Base-by-base conservation (phyloP, 257 asterid species). In the Nicotiana obtusifolia region DNA sequence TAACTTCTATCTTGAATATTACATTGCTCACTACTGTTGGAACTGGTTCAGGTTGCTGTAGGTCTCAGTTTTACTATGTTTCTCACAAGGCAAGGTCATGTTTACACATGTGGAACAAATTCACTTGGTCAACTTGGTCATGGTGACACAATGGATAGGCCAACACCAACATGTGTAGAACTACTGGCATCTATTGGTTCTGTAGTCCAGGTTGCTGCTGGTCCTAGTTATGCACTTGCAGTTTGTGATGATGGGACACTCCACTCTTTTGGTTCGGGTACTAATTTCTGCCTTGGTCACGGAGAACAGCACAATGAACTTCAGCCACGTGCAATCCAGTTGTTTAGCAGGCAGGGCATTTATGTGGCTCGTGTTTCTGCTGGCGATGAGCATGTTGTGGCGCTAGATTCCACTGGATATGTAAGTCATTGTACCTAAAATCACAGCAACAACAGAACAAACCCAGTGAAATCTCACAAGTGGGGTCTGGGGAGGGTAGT, bases 361-460 rank as follows among this genome's bases (percentile, higher is more conserved):
- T 89, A 90, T 54, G 83, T 92, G 56, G 83, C 90, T 78, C 92
- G 92, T 56, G 97, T 89, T 26, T 93, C 93, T 83, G 97, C 98
- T 81, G 98, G 93, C 3, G 94, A 92, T 81, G 98, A 93, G 80
- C 98, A 93, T 87, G 98, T 89, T 56, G 96, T 92, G 81, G 98
- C 94, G 84, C 97, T 93, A 64, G 98, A 93, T 89, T 92, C 96
- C 64, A 87, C 85, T 82, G 97, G 98, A 85, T 85, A 87, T 78
- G 98, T 93, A 88, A 83, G 77, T 82, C 62, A 76, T 78, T 71
- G 20, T 54, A 66, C 85, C 75, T 22, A 7, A 56, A 47, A 76
- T 33, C 54, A 73, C 7, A 37, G 1, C 1, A 26, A 26, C 28
- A 26, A 26, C 28, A 26, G 2, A 26, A 26, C 1, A 26, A 26